phyloP scores from a whole-genome alignment of 225 moss, liverwort and hornwort species.

The Pleurozium schreberi region DNA sequence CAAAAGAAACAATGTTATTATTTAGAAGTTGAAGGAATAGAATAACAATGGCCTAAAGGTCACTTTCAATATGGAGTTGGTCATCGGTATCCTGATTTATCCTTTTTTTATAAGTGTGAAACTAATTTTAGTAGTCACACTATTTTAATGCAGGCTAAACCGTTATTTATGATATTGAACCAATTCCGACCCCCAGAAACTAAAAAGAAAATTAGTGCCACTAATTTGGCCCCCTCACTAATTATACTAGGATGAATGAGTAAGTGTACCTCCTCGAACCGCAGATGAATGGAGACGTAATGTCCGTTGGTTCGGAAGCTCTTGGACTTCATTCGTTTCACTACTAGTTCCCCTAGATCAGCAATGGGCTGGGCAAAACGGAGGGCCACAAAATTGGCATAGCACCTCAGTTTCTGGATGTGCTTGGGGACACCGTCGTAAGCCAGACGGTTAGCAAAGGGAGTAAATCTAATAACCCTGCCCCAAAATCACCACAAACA shows the following conservation, averaged over 20 bases:
- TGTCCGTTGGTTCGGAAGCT: slow-evolving; percentile 60
- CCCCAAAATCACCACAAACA: background rate
- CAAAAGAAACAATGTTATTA: too few species aligned
- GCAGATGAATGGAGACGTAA: slow-evolving; percentile 81
- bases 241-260: background rate
- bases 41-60: background rate
- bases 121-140: too few species aligned
- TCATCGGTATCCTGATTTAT: background rate
- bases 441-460: slow-evolving; percentile 86
- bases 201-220: too few species aligned
- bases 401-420: slow-evolving; percentile 77
- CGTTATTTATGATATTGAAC: background rate
- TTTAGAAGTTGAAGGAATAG: background rate
- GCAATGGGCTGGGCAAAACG: slow-evolving; percentile 69
- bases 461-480: slow-evolving; percentile 86
- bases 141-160: background rate
- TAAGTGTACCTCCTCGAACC: slow-evolving; percentile 67
- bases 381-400: slow-evolving; percentile 83
- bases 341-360: slow-evolving; percentile 24
- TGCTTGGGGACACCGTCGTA: slow-evolving; percentile 65
- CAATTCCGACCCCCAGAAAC: background rate
- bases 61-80: accelerated
- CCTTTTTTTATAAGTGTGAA: background rate
- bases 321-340: slow-evolving; percentile 72
- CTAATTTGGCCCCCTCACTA: background rate